These are phyloP conservation scores for Boeremia exigua DNA, from an alignment of 2,329 filamentous ascomycete genomes.

Conservation along the genomic window DNA sequence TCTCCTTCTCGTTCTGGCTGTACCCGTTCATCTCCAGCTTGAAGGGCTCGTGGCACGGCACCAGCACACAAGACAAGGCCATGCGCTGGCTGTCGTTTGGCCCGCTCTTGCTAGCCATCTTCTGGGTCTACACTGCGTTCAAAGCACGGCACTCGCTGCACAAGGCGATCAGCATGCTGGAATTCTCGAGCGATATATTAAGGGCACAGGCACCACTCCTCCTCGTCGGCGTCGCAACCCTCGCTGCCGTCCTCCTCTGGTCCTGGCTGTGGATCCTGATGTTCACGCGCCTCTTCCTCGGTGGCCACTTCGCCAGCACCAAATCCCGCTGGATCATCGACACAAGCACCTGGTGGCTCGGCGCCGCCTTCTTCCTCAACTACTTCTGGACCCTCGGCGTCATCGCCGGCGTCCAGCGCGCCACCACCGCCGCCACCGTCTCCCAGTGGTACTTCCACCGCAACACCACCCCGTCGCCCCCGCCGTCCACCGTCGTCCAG, in stretches of 20 bases:
- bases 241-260: constrained; percentile 80
- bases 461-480: constrained; percentile 76
- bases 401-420: constrained; percentile 85
- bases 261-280: constrained; percentile 97
- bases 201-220: constrained; percentile 84
- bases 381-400: constrained; percentile 95
- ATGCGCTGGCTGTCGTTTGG: constrained; percentile 88
- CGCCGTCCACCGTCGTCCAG: constrained; percentile 79
- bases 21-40: constrained; percentile 93
- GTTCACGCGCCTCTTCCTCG: constrained; percentile 94
- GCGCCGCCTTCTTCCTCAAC: constrained; percentile 88
- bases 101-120: constrained; percentile 72
- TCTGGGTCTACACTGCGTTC: constrained; percentile 85
- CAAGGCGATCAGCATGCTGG: constrained; percentile 85
- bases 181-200: constrained; percentile 89
- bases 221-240: constrained; percentile 78
- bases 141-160: constrained; percentile 80
- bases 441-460: constrained; percentile 99
- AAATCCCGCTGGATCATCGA: constrained; percentile 76
- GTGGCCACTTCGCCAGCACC: constrained; percentile 74
- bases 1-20: constrained; percentile 86
- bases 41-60: constrained; percentile 75
- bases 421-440: constrained; percentile 91
- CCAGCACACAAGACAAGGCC: constrained; percentile 79
- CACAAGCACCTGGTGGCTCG: constrained; percentile 91